Evolutionary conservation across 2,329 filamentous ascomycete genomes (phyloP).

Genomic region (Cercospora citrullina): DNA sequence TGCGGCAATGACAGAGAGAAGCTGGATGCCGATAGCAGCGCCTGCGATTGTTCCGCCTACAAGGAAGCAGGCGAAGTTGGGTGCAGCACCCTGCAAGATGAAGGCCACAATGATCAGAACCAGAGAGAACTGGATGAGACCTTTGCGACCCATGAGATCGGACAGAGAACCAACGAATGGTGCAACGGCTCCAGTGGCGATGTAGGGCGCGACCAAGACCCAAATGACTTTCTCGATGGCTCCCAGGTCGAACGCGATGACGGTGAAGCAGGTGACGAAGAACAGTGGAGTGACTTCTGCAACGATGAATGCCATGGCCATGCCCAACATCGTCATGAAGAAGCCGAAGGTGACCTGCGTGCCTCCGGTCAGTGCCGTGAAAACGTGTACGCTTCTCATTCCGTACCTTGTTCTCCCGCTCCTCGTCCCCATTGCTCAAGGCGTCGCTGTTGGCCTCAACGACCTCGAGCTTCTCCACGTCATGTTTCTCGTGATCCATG

Average conservation of each 20-base stretch:
- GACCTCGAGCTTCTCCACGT: constrained; percentile 11
- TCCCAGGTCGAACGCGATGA: constrained; percentile 19
- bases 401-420: constrained; percentile 20
- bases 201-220: constrained; percentile 23
- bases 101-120: constrained; percentile 19
- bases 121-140: constrained; percentile 17
- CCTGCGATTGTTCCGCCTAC: constrained; percentile 14
- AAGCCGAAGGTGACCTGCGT: constrained; percentile 19
- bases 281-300: constrained; percentile 28
- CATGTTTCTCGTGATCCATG: constrained; percentile 14
- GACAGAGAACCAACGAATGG: constrained; percentile 21
- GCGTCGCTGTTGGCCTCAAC: constrained; percentile 10
- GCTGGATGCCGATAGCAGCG: constrained; percentile 17
- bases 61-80: constrained; percentile 20
- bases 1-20: constrained; percentile 52
- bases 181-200: constrained; percentile 23
- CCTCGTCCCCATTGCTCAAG: constrained; percentile 9
- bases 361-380: not conserved
- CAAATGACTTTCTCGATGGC: constrained; percentile 24
- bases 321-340: constrained; percentile 26
- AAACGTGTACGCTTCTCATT: not conserved
- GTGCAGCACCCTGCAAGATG: constrained; percentile 22
- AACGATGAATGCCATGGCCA: constrained; percentile 21
- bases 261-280: constrained; percentile 24
- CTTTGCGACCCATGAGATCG: constrained; percentile 21